These are phyloP conservation scores for Yamadazyma insecticola DNA, from an alignment of 805 yeast species.

Conservation along the genomic window DNA sequence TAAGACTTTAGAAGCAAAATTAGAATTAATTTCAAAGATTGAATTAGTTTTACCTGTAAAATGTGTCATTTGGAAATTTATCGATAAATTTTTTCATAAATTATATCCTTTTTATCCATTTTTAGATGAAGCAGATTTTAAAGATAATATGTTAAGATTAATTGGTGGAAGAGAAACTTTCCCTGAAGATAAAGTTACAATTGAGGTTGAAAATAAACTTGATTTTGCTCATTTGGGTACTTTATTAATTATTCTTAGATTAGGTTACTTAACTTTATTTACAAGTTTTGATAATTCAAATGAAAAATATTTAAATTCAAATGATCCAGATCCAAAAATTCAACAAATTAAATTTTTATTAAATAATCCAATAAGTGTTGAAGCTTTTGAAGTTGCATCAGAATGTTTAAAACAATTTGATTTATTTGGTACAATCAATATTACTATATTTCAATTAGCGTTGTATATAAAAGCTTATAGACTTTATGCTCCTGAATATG, in stretches of 20 bases:
- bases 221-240: constrained; percentile 35
- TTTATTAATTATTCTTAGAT: constrained; percentile 28
- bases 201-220: constrained; percentile 21
- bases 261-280: constrained; percentile 33
- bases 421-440: constrained; percentile 34
- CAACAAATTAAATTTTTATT: constrained; percentile 22
- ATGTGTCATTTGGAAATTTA: constrained; percentile 7
- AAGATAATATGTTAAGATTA: constrained; percentile 5
- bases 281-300: constrained; percentile 16
- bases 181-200: constrained; percentile 3
- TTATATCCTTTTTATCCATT: constrained; percentile 46
- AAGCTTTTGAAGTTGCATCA: constrained; percentile 26
- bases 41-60: constrained; percentile 6
- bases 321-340: constrained; percentile 4
- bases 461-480: constrained; percentile 48
- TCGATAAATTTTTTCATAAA: constrained; percentile 27
- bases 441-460: constrained; percentile 53
- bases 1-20: not conserved
- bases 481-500: constrained; percentile 48
- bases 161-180: not conserved
- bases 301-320: constrained; percentile 1
- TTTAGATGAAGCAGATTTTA: constrained; percentile 35
- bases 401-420: constrained; percentile 34
- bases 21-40: constrained; percentile 3
- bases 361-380: constrained; percentile 26